These are phyloP conservation scores for Sarocladium strictum DNA, from an alignment of 2,329 filamentous ascomycete species.

Conservation along the genomic window DNA sequence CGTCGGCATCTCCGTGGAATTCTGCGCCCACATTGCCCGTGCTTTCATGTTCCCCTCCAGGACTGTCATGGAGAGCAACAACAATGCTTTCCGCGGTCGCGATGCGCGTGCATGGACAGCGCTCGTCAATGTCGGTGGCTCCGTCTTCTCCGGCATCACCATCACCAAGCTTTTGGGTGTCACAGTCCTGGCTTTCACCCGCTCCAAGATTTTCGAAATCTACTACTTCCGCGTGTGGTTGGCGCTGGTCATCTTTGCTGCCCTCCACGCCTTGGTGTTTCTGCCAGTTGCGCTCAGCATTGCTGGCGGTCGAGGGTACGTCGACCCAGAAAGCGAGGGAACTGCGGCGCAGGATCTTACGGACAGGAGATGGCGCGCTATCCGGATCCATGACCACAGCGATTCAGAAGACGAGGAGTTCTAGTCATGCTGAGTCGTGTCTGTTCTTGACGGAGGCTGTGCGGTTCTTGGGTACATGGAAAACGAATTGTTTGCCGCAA, in stretches of 20 bases:
- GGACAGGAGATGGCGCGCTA: constrained; percentile 68
- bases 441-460: no score
- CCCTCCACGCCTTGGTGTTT: constrained; percentile 83
- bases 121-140: constrained; percentile 88
- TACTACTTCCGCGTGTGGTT: constrained; percentile 99
- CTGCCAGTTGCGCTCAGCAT: constrained; percentile 84
- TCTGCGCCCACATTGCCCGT: constrained; percentile 92
- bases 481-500: no score
- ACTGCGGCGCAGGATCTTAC: constrained; percentile 86
- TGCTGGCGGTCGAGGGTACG: constrained; percentile 79
- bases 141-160: constrained; percentile 93
- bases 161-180: constrained; percentile 93
- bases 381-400: constrained; percentile 68
- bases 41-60: constrained; percentile 92
- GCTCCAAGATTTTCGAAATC: constrained; percentile 98
- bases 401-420: constrained; percentile 64
- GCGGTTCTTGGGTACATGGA: no score
- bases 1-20: constrained; percentile 93
- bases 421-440: constrained; percentile 17
- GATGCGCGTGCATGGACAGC: constrained; percentile 90
- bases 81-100: constrained; percentile 69
- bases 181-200: constrained; percentile 84
- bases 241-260: constrained; percentile 82
- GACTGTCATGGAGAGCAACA: constrained; percentile 70
- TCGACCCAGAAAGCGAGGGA: constrained; percentile 80